Evolutionary conservation across 176 grass and related monocot genomes (phyloP), one percentile per base, ranked within the genome.

Genomic region (Coix lacrymajobi): DNA sequence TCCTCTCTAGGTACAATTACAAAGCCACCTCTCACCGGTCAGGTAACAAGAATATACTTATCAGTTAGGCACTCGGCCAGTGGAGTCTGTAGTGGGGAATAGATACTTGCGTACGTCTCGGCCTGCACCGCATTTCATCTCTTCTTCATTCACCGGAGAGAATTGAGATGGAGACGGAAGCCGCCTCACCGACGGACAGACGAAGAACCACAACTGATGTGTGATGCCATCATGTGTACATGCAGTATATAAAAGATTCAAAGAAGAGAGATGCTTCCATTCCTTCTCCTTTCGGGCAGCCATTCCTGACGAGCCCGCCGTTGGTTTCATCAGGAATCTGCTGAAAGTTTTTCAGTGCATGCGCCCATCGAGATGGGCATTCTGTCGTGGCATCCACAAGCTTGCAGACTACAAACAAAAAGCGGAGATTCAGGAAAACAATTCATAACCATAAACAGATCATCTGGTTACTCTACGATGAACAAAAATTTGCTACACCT

Each of bases 1-100:
- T 48, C 16, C 49, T 72, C 22, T 51, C 0, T 28, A 17, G 29
- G 11, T 30, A 66, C n/a, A n/a, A n/a, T n/a, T n/a, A n/a, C 58
- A 29, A 62, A 9, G 54, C 26, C 66, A 65, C 78, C 65, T 79
- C 74, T 40, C 58, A 60, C 49, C 3, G 5, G 12, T 26, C 72
- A 39, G 61, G 40, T 33, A 54, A 69, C 80, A 83, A 79, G 88
- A 87, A 83, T 90, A 87, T 83, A 63, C 75, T 79, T 48, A 75
- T 87, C 88, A 38, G 19, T 69, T 79, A 25, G 73, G 64, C 30
- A 39, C 58, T 78, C 74, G 17, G 66, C 63, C 17, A 38, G 58
- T 78, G 66, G 84, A 60, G 10, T n/a, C n/a, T n/a, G n/a, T n/a
- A n/a, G n/a, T 12, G 56, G 61, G 28, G 88, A 83, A 86, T 79